These are phyloP conservation scores for Cryphonectria carpinicola DNA, from an alignment of 2,329 filamentous ascomycete species.

Conservation along the genomic window DNA sequence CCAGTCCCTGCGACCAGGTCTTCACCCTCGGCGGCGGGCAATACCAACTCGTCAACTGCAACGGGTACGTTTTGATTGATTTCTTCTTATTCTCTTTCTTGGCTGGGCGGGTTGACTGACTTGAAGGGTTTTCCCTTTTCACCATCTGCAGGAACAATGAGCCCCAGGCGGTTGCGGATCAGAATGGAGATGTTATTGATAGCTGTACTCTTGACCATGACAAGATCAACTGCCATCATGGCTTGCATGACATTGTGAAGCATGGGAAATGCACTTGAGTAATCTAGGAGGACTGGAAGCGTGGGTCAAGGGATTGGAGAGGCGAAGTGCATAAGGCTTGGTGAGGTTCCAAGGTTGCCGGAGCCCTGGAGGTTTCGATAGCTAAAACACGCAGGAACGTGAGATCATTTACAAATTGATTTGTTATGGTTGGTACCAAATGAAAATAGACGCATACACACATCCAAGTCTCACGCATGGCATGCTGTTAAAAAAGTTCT, in stretches of 20 bases:
- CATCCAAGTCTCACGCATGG: background rate
- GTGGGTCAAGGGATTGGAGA: background rate
- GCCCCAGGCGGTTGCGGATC: constrained; percentile 18
- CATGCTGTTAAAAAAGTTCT: background rate
- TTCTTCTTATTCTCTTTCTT: too few species aligned
- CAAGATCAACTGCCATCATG: constrained; percentile 31
- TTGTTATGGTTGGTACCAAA: background rate
- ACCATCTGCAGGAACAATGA: constrained; percentile 11
- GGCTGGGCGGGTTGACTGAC: background rate
- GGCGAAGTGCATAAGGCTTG: background rate
- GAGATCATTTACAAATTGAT: background rate
- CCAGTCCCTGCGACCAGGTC: constrained; percentile 26
- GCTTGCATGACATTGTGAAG: constrained; percentile 37
- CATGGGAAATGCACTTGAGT: constrained; percentile 12
- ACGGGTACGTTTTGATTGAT: constrained; percentile 4
- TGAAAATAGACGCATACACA: background rate
- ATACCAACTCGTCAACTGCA: constrained; percentile 28
- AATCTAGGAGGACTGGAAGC: background rate
- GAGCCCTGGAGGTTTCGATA: background rate
- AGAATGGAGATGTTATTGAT: constrained; percentile 24
- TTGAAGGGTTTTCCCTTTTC: background rate
- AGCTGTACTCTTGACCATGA: constrained; percentile 21
- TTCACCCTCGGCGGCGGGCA: constrained; percentile 27
- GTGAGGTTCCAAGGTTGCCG: background rate
- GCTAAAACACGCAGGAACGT: background rate